A percentile compares a stretch with the other conserved stretches of the same genome.
Conservation (phyloP, 2,329 filamentous ascomycete genomes). For the Cladosporium sp. region DNA sequence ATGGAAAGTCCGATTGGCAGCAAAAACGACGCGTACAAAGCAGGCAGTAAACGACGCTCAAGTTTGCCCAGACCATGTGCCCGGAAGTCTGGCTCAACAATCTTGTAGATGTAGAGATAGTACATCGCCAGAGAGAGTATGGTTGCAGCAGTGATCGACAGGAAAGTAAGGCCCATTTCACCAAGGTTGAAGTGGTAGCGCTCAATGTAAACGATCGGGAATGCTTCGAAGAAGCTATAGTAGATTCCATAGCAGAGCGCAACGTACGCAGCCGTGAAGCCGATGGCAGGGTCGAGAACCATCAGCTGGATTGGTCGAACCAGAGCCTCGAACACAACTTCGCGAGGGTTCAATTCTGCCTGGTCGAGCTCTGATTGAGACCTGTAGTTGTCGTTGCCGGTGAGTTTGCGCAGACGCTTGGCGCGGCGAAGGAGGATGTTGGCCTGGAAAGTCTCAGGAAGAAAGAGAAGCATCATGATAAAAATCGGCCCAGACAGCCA, state of each 20-base stretch:
- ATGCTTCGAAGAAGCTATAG: conserved; percentile 65
- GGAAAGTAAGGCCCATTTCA: conserved; percentile 60
- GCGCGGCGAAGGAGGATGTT: conserved; percentile 64
- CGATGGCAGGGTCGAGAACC: conserved; percentile 52
- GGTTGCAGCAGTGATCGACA: conserved; percentile 60
- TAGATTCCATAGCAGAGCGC: conserved; percentile 63
- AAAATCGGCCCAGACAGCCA: conserved; percentile 61
- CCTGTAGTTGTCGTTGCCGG: conserved; percentile 57
- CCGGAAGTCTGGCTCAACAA: conserved; percentile 29
- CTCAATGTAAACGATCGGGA: conserved; percentile 62
- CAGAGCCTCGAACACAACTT: conserved; percentile 56
- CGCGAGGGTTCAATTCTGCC: conserved; percentile 50
- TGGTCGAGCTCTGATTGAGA: conserved; percentile 66
- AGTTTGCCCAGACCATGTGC: conserved; percentile 29
- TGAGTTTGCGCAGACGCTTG: conserved; percentile 60
- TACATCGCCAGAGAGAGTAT: conserved; percentile 48
- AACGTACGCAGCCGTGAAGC: conserved; percentile 63
- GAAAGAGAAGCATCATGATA: conserved; percentile 56
- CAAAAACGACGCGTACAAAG: conserved; percentile 31
- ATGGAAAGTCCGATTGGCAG: conserved; percentile 37
- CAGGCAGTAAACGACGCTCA: conserved; percentile 36
- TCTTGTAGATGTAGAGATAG: conserved; percentile 28
- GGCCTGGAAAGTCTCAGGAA: conserved; percentile 61
- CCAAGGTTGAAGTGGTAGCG: conserved; percentile 62
- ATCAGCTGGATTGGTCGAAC: conserved; percentile 59